A percentile compares a stretch with the other conserved stretches of the same genome.
Evolutionary conservation across 768 basidiomycete genomes (phyloP).

Genomic region (Vishniacozyma victoriae): DNA sequence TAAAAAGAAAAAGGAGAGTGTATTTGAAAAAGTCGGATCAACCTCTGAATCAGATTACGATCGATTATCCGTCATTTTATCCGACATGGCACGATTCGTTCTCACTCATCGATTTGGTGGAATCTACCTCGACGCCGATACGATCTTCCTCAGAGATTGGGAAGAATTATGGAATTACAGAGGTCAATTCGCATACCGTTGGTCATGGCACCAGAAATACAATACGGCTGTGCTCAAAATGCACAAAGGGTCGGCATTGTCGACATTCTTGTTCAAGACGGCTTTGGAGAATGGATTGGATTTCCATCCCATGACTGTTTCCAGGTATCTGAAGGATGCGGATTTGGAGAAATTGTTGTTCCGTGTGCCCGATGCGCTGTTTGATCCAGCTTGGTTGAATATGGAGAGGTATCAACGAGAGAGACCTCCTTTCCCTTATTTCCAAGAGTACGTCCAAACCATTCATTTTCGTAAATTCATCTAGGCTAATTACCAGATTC

Average conservation of each 20-base stretch:
- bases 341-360: constrained; percentile 74
- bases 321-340: constrained; percentile 83
- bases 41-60: constrained; percentile 84
- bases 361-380: constrained; percentile 87
- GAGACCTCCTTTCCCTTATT: constrained; percentile 88
- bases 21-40: constrained; percentile 79
- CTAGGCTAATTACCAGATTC: constrained; percentile 55
- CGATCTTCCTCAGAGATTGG: constrained; percentile 93
- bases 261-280: constrained; percentile 87
- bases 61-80: constrained; percentile 82
- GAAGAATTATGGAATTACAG: constrained; percentile 96
- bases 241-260: constrained; percentile 86
- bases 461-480: neutral
- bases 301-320: constrained; percentile 96
- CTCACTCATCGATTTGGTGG: constrained; percentile 96
- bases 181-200: constrained; percentile 93
- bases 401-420: constrained; percentile 87
- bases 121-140: constrained; percentile 94
- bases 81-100: constrained; percentile 95
- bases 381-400: constrained; percentile 95
- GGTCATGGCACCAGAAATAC: constrained; percentile 86
- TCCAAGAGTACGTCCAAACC: constrained; percentile 61
- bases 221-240: constrained; percentile 94
- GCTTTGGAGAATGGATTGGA: constrained; percentile 85
- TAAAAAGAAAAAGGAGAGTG: constrained; percentile 51